Conservation (phyloP, 73 alveolate species). For the Uronychia binucleata region DNA sequence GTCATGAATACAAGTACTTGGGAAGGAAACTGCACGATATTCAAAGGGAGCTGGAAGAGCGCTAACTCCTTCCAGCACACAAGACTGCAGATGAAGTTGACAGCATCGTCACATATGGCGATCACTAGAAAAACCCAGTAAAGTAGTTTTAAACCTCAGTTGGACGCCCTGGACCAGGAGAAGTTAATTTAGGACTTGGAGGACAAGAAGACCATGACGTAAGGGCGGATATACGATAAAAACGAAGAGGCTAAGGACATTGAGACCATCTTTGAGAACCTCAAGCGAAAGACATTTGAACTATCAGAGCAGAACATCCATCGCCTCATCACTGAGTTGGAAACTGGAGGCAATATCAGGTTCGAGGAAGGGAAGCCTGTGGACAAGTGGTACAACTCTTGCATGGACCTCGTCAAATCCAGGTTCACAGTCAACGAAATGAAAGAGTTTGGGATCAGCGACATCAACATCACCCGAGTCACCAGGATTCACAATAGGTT, state of each 20-base stretch:
- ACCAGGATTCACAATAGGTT: slow-evolving; percentile 75
- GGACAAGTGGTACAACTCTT: slow-evolving; percentile 68
- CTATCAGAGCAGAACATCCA: slow-evolving; percentile 64
- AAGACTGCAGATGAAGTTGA: background rate
- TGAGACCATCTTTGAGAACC: slow-evolving; percentile 20
- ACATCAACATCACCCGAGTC: slow-evolving; percentile 59
- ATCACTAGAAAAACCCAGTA: slow-evolving; percentile 1
- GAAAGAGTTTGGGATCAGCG: slow-evolving; percentile 54
- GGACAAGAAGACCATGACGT: slow-evolving; percentile 37
- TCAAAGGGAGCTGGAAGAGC: slow-evolving; percentile 53
- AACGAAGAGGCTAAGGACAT: slow-evolving; percentile 46
- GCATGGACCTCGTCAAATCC: slow-evolving; percentile 60
- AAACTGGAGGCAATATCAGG: slow-evolving; percentile 89
- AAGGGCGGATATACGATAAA: slow-evolving; percentile 50
- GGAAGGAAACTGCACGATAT: slow-evolving; percentile 43
- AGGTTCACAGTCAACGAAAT: slow-evolving; percentile 50
- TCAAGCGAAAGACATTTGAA: slow-evolving; percentile 34
- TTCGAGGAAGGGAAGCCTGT: slow-evolving; percentile 66
- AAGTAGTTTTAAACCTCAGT: slow-evolving; percentile 7
- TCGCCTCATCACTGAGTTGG: slow-evolving; percentile 78
- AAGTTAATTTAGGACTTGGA: slow-evolving; percentile 46
- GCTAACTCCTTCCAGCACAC: slow-evolving; percentile 4
- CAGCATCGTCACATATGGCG: background rate
- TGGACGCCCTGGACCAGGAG: slow-evolving; percentile 46
- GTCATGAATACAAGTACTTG: slow-evolving; percentile 24